Evolutionary conservation across 805 yeast species (phyloP), one percentile per base, ranked within the genome.

Genomic region (Groenewaldozyma salmanticensis): DNA sequence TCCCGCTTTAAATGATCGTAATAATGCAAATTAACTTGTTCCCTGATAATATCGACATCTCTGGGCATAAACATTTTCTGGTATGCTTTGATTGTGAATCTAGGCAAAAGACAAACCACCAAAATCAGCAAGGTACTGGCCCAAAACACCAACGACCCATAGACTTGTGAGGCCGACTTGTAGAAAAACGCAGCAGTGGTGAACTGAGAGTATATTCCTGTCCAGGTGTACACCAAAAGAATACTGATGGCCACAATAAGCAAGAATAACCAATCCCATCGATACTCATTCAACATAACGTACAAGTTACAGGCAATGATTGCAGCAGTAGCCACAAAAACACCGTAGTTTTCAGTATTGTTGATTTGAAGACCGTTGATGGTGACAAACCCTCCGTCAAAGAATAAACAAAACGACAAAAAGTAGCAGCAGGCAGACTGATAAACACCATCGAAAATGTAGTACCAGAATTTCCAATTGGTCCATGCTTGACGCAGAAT

Each of bases 201-300:
- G 24, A 71, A 61, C 4, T 74, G 63, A 27, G 83, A 71, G 79
- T 85, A 80, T 17, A 75, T 73, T 21, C 85, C 85, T 3, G 83
- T 73, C 88, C 88, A 80, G 58, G 76, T 73, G 52, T 69, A 79
- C 22, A 79, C 68, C 38, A 80, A 48, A 43, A 77, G 54, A 38
- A 70, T 68, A 15, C 85, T 77, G 38, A 80, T 55, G 2, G 70
- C 65, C 44, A 68, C 64, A 47, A 79, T 67, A 31, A 75, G 55
- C 27, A 67, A 42, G 34, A 79, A 68, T 33, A 81, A 55, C 78
- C 81, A 76, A 60, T 80, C 88, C 88, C 88, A 81, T 50, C 82
- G 60, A 44, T 68, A 69, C 59, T 80, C 84, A 49, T 74, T 78
- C 47, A 78, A 56, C 52, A 80, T 53, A 27, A 81, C 77, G 58